These are phyloP conservation scores for Populus davidiana DNA, from an alignment of 345 rosid genomes.

Conservation along the genomic window DNA sequence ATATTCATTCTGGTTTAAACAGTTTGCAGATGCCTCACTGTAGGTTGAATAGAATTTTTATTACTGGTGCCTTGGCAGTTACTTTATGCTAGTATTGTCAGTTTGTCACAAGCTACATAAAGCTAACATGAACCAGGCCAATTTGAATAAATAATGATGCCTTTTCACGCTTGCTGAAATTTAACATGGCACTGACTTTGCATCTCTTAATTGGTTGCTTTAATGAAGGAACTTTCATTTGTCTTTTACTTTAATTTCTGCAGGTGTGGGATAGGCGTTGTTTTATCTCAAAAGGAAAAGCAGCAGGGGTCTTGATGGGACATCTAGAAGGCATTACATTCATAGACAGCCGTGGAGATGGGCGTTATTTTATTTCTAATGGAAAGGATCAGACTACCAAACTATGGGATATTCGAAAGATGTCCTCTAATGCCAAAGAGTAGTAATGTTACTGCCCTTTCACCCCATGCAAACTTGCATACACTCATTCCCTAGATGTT, in stretches of 20 bases:
- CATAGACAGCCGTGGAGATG: constrained; percentile 66
- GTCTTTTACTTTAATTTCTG: not conserved
- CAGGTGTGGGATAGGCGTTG: constrained; percentile 79
- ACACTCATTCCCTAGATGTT: not conserved
- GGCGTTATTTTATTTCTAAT: constrained; percentile 65
- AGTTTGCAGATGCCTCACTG: not conserved
- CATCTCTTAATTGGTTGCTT: constrained; percentile 2
- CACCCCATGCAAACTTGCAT: not conserved
- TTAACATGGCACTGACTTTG: not conserved
- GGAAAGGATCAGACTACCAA: constrained; percentile 72
- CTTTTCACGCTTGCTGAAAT: not conserved
- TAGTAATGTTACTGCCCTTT: constrained; percentile 16
- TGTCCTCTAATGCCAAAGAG: constrained; percentile 42
- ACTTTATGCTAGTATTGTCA: not conserved
- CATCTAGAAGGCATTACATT: constrained; percentile 69
- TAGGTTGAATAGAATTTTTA: not conserved
- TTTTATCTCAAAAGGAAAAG: constrained; percentile 42
- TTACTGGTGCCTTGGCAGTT: not conserved
- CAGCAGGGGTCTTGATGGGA: constrained; percentile 59
- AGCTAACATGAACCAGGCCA: not conserved
- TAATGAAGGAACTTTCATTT: not conserved
- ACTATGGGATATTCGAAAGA: constrained; percentile 76
- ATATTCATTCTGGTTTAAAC: not conserved
- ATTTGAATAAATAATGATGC: not conserved
- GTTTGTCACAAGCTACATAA: not conserved